Base-by-base conservation (phyloP, 352 stramenopile genomes). In the Phytophthora sp. region DNA sequence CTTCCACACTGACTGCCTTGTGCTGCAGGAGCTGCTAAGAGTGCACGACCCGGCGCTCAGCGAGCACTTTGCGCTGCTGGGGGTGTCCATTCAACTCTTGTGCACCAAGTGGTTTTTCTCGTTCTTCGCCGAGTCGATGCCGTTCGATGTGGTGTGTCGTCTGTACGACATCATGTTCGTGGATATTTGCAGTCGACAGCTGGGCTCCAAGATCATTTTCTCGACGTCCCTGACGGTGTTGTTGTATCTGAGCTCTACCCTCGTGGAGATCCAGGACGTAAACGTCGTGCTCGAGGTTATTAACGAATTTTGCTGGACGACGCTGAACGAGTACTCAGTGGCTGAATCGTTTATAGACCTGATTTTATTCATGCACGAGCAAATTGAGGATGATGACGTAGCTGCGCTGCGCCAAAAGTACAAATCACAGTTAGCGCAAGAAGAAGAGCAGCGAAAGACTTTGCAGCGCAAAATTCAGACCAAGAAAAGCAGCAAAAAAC, bases 31-130 rank as follows among this genome's bases (percentile, higher is more conserved):
- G 54, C 64, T 93, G 31, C 64, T 93, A 34, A 68, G 75, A 45
- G 55, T 60, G 4, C 70, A 84, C 27, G 80, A 91, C 27, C 58
- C 70, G 1, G 53, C 55, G 35, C 78, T 93, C 12, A 78, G 72
- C 46, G 76, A 87, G 13, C 84, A 93, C 54, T 74, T 93, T 44
- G 57, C 69, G 27, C 26, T 66, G 39, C 67, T 85, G 35, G 84
- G 82, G 13, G 79, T 93, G 42, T 88, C 82, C 3, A 82, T 93
- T 38, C 84, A 93, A 51, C 57, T 93, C 54, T 67, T 93, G 5
- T 89, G 84, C 53, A 93, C 84, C 26, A 93, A 91, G 67, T 93
- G 84, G 84, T 91, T 93, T 55, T 93, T 91, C 52, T 93, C 84
- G 18, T 89, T 93, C 68, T 91, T 91, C 34, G 84, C 84, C 54